Percentiles rank a stretch among this genome's conserved stretches.
These are phyloP conservation scores for Antrodiella citrinella DNA, from an alignment of 768 basidiomycete genomes.

Conservation along the genomic window DNA sequence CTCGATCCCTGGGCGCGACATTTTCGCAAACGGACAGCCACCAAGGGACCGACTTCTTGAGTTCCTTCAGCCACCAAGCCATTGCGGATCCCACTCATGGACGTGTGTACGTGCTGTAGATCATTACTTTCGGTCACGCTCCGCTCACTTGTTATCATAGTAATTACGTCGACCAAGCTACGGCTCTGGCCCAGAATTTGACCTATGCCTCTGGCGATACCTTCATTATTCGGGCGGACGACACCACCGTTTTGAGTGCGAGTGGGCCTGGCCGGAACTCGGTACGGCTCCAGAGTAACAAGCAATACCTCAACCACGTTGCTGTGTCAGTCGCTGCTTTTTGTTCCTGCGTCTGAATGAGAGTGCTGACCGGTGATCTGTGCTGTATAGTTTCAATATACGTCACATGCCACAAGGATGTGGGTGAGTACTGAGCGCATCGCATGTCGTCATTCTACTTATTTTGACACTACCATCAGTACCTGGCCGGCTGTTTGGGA, in stretches of 20 bases:
- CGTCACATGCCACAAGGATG: conserved; percentile 52
- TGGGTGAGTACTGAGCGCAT: conserved; percentile 27
- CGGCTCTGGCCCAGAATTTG: conserved; percentile 46
- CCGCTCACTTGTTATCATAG: conserved; percentile 14
- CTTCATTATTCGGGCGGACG: conserved; percentile 52
- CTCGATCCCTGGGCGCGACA: conserved; percentile 17
- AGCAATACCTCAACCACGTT: conserved; percentile 43
- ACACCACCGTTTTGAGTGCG: conserved; percentile 34
- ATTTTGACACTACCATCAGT: not conserved
- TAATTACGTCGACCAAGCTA: conserved; percentile 38
- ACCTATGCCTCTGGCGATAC: conserved; percentile 45
- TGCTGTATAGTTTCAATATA: conserved; percentile 31
- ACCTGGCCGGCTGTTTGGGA: conserved; percentile 54
- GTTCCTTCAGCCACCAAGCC: conserved; percentile 38
- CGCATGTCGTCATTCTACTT: conserved; percentile 26
- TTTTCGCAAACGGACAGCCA: conserved; percentile 16
- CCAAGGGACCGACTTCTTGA: conserved; percentile 32
- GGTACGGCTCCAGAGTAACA: conserved; percentile 46
- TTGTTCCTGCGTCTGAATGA: not conserved
- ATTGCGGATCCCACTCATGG: conserved; percentile 60
- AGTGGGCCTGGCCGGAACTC: conserved; percentile 50
- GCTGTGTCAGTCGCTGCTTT: conserved; percentile 37
- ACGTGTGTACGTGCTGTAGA: conserved; percentile 41
- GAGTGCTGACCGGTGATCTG: not conserved
- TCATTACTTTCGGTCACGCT: not conserved